Evolutionary conservation across 2,329 filamentous ascomycete genomes (phyloP).

Genomic region (Colletotrichum salicis): DNA sequence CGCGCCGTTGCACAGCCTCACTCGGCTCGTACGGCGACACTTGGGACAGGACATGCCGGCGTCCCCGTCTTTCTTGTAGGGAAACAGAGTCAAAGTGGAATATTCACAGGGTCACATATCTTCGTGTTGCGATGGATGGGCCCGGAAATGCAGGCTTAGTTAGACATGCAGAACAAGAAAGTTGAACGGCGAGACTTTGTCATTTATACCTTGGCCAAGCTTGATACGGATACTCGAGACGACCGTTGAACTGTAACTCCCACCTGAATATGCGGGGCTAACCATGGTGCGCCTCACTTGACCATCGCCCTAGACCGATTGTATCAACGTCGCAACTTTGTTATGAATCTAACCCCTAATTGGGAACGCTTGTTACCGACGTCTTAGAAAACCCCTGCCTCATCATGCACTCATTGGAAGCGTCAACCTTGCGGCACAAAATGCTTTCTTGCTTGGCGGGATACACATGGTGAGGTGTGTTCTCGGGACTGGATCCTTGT

Average conservation of each 20-base stretch:
- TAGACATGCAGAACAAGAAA: neutral
- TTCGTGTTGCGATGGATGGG: neutral
- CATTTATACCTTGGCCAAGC: no score
- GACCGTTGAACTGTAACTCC: neutral
- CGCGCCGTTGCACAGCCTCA: conserved; percentile 17
- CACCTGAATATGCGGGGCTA: neutral
- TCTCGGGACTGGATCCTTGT: conserved; percentile 17
- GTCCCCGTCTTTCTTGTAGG: neutral
- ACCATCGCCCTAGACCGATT: neutral
- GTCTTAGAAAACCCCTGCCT: neutral
- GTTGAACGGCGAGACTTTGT: neutral
- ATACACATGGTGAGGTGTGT: conserved; percentile 1
- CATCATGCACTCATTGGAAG: neutral
- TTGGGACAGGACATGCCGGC: neutral
- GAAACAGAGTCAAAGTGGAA: neutral
- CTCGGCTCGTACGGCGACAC: conserved; percentile 4
- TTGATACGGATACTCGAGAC: neutral
- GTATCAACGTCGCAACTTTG: neutral
- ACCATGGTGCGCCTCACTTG: neutral
- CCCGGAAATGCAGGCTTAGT: neutral
- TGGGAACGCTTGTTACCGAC: neutral
- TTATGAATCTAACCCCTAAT: neutral
- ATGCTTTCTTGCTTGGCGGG: conserved; percentile 8
- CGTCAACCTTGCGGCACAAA: conserved; percentile 23
- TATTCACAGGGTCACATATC: neutral